Percentiles rank a stretch among this genome's conserved stretches.
Conservation (phyloP, 1,284 basidiomycete genomes). For the Puccinia novopanici region DNA sequence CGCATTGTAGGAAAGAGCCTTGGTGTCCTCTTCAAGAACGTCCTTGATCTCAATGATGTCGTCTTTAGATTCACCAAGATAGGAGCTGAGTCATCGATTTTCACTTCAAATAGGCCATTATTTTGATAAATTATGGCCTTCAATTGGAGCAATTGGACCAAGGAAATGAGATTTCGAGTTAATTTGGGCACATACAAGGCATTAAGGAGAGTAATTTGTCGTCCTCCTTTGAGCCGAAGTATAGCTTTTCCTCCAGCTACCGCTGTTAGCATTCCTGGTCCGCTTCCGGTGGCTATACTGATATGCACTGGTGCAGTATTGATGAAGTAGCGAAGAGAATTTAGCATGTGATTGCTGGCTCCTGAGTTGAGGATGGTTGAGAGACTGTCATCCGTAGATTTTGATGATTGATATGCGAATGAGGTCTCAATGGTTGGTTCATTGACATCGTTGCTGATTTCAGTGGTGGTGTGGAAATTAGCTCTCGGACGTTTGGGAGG, state of each 20-base stretch:
- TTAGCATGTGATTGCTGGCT: conserved; percentile 20
- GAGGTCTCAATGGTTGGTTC: too few species aligned
- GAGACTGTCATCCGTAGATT: too few species aligned
- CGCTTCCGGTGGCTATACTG: neutral
- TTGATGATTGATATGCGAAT: too few species aligned
- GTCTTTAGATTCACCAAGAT: neutral
- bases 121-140: neutral
- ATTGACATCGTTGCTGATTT: too few species aligned
- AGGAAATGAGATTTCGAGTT: neutral
- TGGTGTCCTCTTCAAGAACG: too few species aligned
- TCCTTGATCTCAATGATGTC: neutral
- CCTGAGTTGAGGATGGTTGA: conserved; percentile 1
- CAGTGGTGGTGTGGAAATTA: too few species aligned
- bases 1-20: too few species aligned
- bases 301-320: neutral
- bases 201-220: neutral
- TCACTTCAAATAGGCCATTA: neutral
- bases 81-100: neutral
- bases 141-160: neutral
- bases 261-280: neutral
- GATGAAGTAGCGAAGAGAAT: neutral
- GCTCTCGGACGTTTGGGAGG: too few species aligned
- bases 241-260: neutral
- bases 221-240: neutral
- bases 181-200: neutral